Conservation (phyloP, 805 yeast species). For the Candida berthetii region DNA sequence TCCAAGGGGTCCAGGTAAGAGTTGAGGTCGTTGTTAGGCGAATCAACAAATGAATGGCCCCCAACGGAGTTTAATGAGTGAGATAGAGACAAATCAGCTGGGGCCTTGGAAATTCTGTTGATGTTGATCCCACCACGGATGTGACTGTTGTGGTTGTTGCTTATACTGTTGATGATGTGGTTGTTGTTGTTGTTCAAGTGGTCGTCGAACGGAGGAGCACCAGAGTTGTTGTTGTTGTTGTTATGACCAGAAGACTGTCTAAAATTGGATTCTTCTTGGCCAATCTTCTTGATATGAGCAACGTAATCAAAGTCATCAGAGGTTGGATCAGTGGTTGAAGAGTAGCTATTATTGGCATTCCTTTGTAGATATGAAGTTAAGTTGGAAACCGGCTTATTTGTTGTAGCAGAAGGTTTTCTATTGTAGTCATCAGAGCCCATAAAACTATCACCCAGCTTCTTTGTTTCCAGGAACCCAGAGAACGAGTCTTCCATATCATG, state of each 20-base stretch:
- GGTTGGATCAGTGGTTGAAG: constrained; percentile 29
- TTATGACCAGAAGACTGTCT: not conserved
- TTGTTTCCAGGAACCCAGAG: not conserved
- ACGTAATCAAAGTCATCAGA: constrained; percentile 57
- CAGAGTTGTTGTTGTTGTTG: not conserved
- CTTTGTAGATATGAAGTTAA: constrained; percentile 8
- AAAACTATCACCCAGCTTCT: not conserved
- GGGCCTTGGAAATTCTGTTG: constrained; percentile 1
- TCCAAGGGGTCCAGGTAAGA: constrained; percentile 21
- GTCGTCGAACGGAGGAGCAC: too few species aligned
- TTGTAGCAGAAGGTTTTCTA: constrained; percentile 1
- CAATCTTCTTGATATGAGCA: constrained; percentile 55
- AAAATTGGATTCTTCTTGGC: constrained; percentile 28
- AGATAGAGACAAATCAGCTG: too few species aligned
- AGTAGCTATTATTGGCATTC: not conserved
- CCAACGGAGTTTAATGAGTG: too few species aligned
- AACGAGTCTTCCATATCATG: not conserved
- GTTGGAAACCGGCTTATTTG: constrained; percentile 11
- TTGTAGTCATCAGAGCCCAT: not conserved
- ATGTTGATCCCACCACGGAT: constrained; percentile 4
- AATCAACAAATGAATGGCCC: constrained; percentile 8
- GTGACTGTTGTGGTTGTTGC: constrained; percentile 5
- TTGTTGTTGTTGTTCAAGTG: too few species aligned
- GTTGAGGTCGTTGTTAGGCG: constrained; percentile 17
- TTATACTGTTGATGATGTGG: too few species aligned